Evolutionary conservation across 208 protist species (phyloP).

Genomic region (Herpetomonas samuelpessoai): DNA sequence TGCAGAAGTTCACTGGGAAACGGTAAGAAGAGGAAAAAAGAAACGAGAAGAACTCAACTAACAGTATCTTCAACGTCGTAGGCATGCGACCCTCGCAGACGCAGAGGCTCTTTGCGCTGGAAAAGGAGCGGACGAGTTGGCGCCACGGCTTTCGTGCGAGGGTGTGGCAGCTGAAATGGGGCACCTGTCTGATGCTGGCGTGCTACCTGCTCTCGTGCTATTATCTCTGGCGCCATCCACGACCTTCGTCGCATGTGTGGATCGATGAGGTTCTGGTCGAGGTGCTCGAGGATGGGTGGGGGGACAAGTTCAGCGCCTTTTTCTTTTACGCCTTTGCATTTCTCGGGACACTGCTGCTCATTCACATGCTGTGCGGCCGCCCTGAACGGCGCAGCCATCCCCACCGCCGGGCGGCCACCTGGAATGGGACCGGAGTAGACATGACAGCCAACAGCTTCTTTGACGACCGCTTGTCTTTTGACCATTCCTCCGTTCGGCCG

Average conservation of each 20-base stretch:
- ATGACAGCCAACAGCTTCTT: no score
- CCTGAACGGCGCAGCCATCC: background rate
- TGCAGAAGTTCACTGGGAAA: no score
- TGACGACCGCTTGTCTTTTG: background rate
- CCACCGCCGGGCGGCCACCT: slow-evolving; percentile 2
- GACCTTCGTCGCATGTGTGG: slow-evolving; percentile 37
- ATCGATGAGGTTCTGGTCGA: slow-evolving; percentile 77
- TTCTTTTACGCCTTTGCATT: slow-evolving; percentile 17
- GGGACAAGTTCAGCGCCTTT: slow-evolving; percentile 9
- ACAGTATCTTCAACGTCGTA: no score
- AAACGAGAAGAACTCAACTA: no score
- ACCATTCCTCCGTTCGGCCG: background rate
- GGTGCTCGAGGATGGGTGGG: slow-evolving; percentile 51
- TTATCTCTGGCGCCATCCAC: slow-evolving; percentile 30
- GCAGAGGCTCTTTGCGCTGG: slow-evolving; percentile 30
- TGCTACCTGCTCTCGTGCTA: slow-evolving; percentile 13
- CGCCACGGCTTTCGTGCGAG: slow-evolving; percentile 22
- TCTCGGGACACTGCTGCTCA: slow-evolving; percentile 18
- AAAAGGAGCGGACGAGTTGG: slow-evolving; percentile 16
- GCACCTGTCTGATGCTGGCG: slow-evolving; percentile 7
- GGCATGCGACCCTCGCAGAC: slow-evolving; percentile 30
- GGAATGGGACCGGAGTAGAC: background rate
- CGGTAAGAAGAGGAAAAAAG: no score
- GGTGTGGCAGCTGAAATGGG: slow-evolving; percentile 21
- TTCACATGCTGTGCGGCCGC: slow-evolving; percentile 17